phyloP scores from a whole-genome alignment of 1,284 basidiomycete species.

The Kalmanozyma brasiliensis region DNA sequence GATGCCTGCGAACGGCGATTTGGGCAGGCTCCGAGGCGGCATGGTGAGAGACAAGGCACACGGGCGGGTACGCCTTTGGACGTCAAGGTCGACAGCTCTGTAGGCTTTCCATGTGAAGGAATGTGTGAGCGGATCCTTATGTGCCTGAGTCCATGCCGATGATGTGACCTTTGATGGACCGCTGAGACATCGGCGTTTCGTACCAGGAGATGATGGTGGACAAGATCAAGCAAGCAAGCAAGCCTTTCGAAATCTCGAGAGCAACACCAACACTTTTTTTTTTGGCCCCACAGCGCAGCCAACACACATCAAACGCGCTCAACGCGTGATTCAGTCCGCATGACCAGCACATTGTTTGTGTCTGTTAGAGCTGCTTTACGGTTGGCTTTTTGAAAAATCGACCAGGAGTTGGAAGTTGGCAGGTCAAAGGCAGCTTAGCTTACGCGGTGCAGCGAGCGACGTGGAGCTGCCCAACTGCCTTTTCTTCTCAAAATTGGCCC shows the following conservation, averaged over 20 bases:
- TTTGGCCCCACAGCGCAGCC: neutral
- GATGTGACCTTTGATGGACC: neutral
- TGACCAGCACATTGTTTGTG: neutral
- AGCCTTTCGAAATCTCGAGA: neutral
- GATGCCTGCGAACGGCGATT: constrained; percentile 41
- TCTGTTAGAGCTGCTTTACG: neutral
- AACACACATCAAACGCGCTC: neutral
- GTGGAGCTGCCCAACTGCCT: constrained; percentile 5
- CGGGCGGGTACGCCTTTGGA: no score
- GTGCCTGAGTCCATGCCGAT: neutral
- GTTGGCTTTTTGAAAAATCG: neutral
- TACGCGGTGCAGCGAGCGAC: neutral
- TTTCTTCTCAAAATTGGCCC: constrained; percentile 40
- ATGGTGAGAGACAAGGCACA: no score
- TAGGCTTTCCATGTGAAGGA: no score
- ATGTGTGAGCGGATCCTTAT: no score
- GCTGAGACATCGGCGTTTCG: neutral
- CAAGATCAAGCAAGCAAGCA: neutral
- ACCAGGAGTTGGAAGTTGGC: constrained; percentile 4
- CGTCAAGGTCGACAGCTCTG: no score
- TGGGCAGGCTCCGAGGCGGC: constrained; percentile 31
- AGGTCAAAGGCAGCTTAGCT: constrained; percentile 11
- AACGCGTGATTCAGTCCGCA: constrained; percentile 8
- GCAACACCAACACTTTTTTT: neutral
- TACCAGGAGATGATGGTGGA: neutral